Evolutionary conservation across 1,284 basidiomycete genomes (phyloP).

Genomic region (Trametes polyzona): DNA sequence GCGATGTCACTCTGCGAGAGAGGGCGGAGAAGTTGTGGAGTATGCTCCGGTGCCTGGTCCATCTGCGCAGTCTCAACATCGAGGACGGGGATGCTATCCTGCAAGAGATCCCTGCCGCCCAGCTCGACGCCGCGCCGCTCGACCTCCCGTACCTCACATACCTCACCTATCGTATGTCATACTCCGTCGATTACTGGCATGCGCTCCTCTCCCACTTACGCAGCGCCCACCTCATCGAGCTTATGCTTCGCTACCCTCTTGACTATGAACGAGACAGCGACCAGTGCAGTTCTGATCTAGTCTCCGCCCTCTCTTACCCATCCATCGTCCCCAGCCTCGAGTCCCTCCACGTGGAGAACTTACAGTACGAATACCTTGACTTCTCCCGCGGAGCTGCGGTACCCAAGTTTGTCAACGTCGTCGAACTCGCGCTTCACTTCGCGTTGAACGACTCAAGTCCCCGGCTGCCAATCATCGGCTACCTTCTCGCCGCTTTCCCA

Average conservation of each 20-base stretch:
- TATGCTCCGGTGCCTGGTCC: slow-evolving; percentile 1
- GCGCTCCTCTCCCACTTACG: not conserved
- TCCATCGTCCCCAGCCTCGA: not conserved
- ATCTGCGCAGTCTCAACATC: not conserved
- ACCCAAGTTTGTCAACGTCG: not conserved
- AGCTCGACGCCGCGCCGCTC: not conserved
- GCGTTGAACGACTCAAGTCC: not conserved
- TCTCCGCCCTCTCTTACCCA: not conserved
- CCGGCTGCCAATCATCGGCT: not conserved
- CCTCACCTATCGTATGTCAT: not conserved
- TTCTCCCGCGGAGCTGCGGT: not conserved
- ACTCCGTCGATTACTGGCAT: slow-evolving; percentile 1
- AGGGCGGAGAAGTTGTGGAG: not conserved
- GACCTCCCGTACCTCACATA: not conserved
- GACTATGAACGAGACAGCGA: slow-evolving; percentile 1
- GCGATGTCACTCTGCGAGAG: not conserved
- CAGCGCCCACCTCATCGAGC: not conserved
- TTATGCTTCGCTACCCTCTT: not conserved
- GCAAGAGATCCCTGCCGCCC: not conserved
- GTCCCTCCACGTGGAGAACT: not conserved
- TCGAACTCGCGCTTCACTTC: not conserved
- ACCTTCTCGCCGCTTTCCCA: not conserved
- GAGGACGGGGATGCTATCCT: slow-evolving; percentile 5
- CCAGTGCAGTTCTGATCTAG: not conserved
- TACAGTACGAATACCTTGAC: slow-evolving; percentile 1